Base-by-base conservation (phyloP, 2,329 filamentous ascomycete species). In the Apiospora saccharicola region DNA sequence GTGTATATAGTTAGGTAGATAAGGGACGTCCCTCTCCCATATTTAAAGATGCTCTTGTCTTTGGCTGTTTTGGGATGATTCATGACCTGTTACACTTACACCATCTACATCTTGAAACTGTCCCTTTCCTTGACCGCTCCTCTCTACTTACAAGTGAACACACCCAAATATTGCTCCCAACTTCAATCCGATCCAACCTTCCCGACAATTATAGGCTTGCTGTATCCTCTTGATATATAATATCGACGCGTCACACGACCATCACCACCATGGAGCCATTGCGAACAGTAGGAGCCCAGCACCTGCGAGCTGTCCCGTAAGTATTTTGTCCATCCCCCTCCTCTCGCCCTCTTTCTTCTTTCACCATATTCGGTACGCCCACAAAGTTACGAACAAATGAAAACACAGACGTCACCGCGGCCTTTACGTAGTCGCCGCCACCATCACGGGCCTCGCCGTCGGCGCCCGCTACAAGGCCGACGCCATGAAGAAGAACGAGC, bases 401-500 rank as follows among this genome's bases (percentile, higher is more conserved):
- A 7, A 30, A 22, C 53, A 61, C 30, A 83, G 85, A 67, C 84
- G 84, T 72, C 81, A 82, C 74, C 84, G 81, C 26, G 80, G 80
- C 69, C 76, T 85, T 37, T 75, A 83, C 44, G 69, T 81, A 74
- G 74, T 83, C 72, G 79, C 82, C 72, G 74, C 80, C 46, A 76
- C 79, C 53, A 76, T 78, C 26, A 76, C 81, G 19, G 79, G 78
- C 67, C 73, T 82, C 68, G 75, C 70, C 61, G 76, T 79, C 53
- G 77, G 79, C 41, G 76, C 78, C 72, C 79, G 80, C 71, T 85
- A 84, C 77, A 78, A 82, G 53, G 79, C 83, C 44, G 74, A 78
- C 43, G 78, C 80, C 4, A 74, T 85, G 41, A 79, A 78, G 51
- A 79, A 80, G 71, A 87, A 87, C 80, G 86, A 87, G 75, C 72